Evolutionary conservation across 2,329 filamentous ascomycete genomes (phyloP), one percentile per base, ranked within the genome.

Genomic region (Phyllachora maydis): DNA sequence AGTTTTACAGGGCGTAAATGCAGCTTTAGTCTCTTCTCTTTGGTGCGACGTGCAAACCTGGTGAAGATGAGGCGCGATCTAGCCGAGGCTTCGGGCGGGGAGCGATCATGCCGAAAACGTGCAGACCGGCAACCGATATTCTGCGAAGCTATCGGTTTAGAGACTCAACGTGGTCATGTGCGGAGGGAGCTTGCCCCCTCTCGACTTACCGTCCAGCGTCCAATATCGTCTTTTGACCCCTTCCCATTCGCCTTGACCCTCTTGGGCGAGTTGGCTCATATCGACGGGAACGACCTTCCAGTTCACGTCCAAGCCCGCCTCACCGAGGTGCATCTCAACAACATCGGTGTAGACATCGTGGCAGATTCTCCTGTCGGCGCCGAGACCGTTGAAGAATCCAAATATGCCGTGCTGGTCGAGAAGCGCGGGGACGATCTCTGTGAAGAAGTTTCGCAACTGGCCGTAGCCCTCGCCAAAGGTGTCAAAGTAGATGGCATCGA

Each of bases 301-400:
- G 24, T 83, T 76, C 2, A 85, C 68, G 38, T 95, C 85, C 35
- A 93, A 65, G 1, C 83, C 83, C 7, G 81, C 81, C 35, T 95
- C 83, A 31, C 74, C 67, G 12, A 90, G 56, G 47, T 95, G 82
- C 58, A 92, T 72, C 48, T 95, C 85, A 2, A 79, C 74, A 3
- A 95, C 79, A 44, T 77, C 81, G 25, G 73, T 77, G 49, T 95
- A 95, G 13, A 98, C 83, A 50, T 95, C 88, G 47, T 95, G 95
- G 48, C 81, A 92, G 30, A 95, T 72, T 45, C 73, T 72, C 21
- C 88, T 60, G 49, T 98, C 88, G 3, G 88, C 88, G 1, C 88
- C 88, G 28, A 95, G 67, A 0, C 88, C 82, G 39, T 90, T 82
- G 43, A 91, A 79, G 47, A 85, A 90, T 32, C 83, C 72, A 42